Evolutionary conservation across 2,329 filamentous ascomycete species (phyloP).

Genomic region (Calonectria pteridis): DNA sequence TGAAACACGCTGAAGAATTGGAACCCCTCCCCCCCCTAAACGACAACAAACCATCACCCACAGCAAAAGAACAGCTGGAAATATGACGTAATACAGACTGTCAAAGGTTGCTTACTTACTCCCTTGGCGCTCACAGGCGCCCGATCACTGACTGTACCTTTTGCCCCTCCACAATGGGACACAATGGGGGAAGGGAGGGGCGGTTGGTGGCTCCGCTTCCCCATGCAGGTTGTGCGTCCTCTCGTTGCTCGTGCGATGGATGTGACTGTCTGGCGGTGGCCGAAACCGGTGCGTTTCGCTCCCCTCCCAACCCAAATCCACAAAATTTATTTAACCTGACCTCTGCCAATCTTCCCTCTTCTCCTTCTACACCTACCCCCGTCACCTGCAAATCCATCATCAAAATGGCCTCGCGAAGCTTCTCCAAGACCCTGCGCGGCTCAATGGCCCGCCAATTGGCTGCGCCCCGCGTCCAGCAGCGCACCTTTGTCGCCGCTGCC

Average conservation of each 20-base stretch:
- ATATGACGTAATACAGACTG: not conserved
- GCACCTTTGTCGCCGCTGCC: slow-evolving; percentile 73
- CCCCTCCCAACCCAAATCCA: slow-evolving; percentile 28
- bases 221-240: slow-evolving; percentile 11
- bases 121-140: not conserved
- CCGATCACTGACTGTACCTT: slow-evolving; percentile 9
- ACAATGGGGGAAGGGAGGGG: not conserved
- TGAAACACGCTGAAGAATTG: not conserved
- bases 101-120: slow-evolving; percentile 2
- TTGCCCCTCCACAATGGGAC: not conserved
- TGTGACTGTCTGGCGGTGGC: slow-evolving; percentile 37
- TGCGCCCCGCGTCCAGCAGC: slow-evolving; percentile 70
- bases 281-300: slow-evolving; percentile 40
- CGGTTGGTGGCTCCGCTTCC: slow-evolving; percentile 4
- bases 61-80: not conserved
- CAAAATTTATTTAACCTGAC: slow-evolving; percentile 43
- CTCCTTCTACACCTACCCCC: slow-evolving; percentile 44
- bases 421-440: slow-evolving; percentile 76
- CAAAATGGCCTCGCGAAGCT: slow-evolving; percentile 83
- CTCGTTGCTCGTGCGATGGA: slow-evolving; percentile 28
- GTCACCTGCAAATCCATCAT: slow-evolving; percentile 42
- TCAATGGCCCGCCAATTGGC: slow-evolving; percentile 73
- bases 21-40: not conserved
- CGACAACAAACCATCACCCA: not conserved
- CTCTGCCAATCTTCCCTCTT: slow-evolving; percentile 42